Conservation (phyloP, 805 yeast species). For the Saturnispora silvae region DNA sequence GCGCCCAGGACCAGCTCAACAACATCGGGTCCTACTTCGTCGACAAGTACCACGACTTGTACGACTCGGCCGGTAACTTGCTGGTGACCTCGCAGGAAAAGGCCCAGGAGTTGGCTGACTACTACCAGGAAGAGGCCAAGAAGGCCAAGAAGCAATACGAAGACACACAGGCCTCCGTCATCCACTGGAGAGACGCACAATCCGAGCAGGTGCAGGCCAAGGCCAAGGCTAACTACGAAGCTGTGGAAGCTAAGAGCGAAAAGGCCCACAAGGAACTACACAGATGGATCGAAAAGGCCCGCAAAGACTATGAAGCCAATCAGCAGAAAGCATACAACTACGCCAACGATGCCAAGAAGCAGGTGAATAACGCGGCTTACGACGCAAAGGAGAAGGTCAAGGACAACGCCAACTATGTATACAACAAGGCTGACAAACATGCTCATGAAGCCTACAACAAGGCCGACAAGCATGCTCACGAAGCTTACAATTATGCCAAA, state of each 20-base stretch:
- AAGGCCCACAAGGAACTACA: slow-evolving; percentile 16
- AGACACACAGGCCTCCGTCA: slow-evolving; percentile 22
- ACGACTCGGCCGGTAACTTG: slow-evolving; percentile 7
- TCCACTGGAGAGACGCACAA: slow-evolving; percentile 22
- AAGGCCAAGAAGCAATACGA: slow-evolving; percentile 21
- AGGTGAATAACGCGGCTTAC: background rate
- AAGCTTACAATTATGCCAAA: slow-evolving; percentile 3
- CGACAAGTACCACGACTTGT: slow-evolving; percentile 9
- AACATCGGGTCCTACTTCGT: background rate
- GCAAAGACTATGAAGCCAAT: background rate
- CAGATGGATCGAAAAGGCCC: slow-evolving; percentile 12
- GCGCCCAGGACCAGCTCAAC: slow-evolving; percentile 2
- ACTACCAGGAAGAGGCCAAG: slow-evolving; percentile 18
- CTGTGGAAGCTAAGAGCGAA: slow-evolving; percentile 14
- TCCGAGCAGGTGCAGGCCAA: slow-evolving; percentile 21
- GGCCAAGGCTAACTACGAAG: slow-evolving; percentile 19
- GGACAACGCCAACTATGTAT: background rate
- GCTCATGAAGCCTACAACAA: slow-evolving; percentile 1
- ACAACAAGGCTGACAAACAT: background rate
- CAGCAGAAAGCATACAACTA: background rate
- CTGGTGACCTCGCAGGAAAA: slow-evolving; percentile 15
- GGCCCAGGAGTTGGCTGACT: slow-evolving; percentile 20
- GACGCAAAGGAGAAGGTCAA: slow-evolving; percentile 3
- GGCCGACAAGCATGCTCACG: background rate
- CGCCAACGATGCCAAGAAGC: background rate